phyloP scores from a whole-genome alignment of 768 basidiomycete species.

The Mycena epipterygia region DNA sequence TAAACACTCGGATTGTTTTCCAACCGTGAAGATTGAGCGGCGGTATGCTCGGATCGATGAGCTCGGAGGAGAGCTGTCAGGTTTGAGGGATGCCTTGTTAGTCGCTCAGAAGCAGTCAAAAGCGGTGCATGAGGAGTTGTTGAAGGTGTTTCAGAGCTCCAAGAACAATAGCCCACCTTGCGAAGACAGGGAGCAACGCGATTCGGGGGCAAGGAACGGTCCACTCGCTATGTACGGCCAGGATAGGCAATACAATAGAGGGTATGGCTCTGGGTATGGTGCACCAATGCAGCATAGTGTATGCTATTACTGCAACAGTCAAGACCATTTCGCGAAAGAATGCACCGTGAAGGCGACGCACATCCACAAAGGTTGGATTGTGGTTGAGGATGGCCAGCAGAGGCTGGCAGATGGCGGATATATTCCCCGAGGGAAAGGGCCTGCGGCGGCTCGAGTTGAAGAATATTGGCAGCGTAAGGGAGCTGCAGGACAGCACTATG shows the following conservation, averaged over 20 bases:
- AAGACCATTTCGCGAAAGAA: conserved; percentile 8
- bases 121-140: too few relatives aligned
- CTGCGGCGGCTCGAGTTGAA: conserved; percentile 12
- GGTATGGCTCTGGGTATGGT: conserved; percentile 1
- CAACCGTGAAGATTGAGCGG: conserved; percentile 15
- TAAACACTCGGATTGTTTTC: too few relatives aligned
- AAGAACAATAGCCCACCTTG: neutral
- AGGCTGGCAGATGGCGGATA: conserved; percentile 9
- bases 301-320: conserved; percentile 22
- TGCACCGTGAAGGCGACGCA: conserved; percentile 7
- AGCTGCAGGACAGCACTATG: conserved; percentile 14
- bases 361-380: too few relatives aligned
- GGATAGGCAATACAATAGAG: neutral
- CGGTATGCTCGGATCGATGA: conserved; percentile 13
- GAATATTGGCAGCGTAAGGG: conserved; percentile 27
- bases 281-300: neutral
- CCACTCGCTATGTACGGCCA: neutral
- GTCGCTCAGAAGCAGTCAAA: too few relatives aligned
- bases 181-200: conserved; percentile 12
- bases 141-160: conserved; percentile 12
- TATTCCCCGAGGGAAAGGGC: conserved; percentile 9
- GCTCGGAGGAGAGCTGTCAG: conserved; percentile 5
- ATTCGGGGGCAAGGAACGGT: too few relatives aligned
- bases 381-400: conserved; percentile 8
- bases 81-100: conserved; percentile 10